Evolutionary conservation across 768 basidiomycete species (phyloP), one percentile per base, ranked within the genome.

Genomic region (Gymnopilus junonius): DNA sequence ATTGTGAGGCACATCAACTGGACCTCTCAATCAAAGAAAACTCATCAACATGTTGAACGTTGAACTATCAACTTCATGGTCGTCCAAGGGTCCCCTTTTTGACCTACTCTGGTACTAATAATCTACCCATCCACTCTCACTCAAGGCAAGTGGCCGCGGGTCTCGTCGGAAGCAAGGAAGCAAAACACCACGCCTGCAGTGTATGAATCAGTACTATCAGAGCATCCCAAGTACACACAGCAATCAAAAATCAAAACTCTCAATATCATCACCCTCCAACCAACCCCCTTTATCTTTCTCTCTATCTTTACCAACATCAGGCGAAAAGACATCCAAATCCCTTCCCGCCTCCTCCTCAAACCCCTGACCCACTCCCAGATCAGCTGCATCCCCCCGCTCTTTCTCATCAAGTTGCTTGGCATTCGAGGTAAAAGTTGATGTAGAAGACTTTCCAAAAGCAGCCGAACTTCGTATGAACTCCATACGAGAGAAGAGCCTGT

Each of bases 231-330:
- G 6, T 21, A 17, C 40, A 32, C n/a, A n/a, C n/a, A 23, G n/a
- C 35, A 56, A n/a, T 46, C 48, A 63, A 48, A 20, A 6, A 51
- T 74, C 70, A 70, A 21, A 78, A 83, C 25, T 86, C 82, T 87
- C 85, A 55, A 88, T 88, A 67, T 87, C 86, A 67, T 88, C 86
- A 21, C 74, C 77, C 43, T 86, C 86, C 67, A 87, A 67, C 85
- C 86, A 87, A 20, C 84, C 83, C 15, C 78, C 77, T 17, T 69
- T 71, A 12, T 69, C 62, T 42, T 58, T 51, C 42, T 43, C 43
- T 60, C 37, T 29, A n/a, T 55, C 61, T 17, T 8, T 12, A 4
- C 25, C n/a, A 11, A 25, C 37, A 37, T 37, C 40, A 51, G 48
- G 62, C 42, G 55, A 53, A 10, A 53, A 27, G 31, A 37, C 25